These are phyloP conservation scores for Plantago ovata DNA, from an alignment of 257 asterid species.

Conservation along the genomic window DNA sequence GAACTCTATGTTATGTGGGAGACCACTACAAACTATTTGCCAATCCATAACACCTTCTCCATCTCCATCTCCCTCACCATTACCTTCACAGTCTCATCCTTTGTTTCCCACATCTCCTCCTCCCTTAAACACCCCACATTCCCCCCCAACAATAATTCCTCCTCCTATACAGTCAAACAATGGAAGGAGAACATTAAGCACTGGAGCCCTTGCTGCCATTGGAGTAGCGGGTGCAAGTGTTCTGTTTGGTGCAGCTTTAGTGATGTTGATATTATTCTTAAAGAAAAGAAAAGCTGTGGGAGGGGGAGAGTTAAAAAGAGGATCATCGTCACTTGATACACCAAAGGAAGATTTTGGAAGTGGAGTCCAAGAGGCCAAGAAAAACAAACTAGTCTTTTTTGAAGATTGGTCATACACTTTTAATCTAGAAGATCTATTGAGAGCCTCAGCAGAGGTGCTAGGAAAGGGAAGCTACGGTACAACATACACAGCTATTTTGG, in stretches of 20 bases:
- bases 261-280: conserved; percentile 26
- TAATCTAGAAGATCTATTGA: conserved; percentile 66
- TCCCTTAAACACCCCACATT: conserved; percentile 36
- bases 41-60: conserved; percentile 26
- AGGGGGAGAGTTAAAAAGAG: conserved; percentile 28
- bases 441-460: conserved; percentile 79
- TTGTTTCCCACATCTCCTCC: conserved; percentile 32
- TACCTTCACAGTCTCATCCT: conserved; percentile 17
- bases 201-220: conserved; percentile 40
- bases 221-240: conserved; percentile 41
- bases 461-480: conserved; percentile 76
- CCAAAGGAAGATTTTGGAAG: conserved; percentile 54
- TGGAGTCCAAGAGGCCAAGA: conserved; percentile 61
- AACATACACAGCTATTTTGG: conserved; percentile 59
- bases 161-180: conserved; percentile 26
- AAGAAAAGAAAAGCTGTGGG: conserved; percentile 29
- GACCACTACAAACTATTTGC: conserved; percentile 45
- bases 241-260: conserved; percentile 27
- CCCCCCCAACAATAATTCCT: conserved; percentile 19
- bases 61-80: conserved; percentile 26
- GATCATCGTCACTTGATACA: conserved; percentile 25
- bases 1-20: conserved; percentile 63
- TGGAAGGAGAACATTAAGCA: conserved; percentile 40
- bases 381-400: conserved; percentile 59
- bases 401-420: conserved; percentile 39